Evolutionary conservation across 2,329 filamentous ascomycete species (phyloP), one percentile per base, ranked within the genome.

Genomic region (Diaporthe velutina): DNA sequence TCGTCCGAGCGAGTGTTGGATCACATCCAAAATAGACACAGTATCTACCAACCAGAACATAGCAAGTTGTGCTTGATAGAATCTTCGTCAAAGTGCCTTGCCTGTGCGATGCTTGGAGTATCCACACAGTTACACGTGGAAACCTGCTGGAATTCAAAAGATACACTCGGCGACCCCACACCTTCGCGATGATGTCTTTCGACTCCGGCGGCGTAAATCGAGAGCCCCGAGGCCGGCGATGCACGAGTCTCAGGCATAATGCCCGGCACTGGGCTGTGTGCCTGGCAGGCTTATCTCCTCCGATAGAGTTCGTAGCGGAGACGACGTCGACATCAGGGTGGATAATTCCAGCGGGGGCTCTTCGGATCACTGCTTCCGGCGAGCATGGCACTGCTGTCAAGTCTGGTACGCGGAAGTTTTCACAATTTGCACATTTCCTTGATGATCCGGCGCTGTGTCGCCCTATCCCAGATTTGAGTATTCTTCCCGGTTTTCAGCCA

Each of bases 221-320:
- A 54, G 45, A 8, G n/a, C 12, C 48, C 4, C n/a, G 19, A 38
- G 35, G 30, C 35, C 35, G 33, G 45, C 15, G 48, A 25, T 4
- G 15, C n/a, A n/a, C n/a, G n/a, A 22, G 22, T 22, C 48, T n/a
- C 28, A 19, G 22, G 22, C 3, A 15, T 68, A 15, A 25, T 54
- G 4, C 15, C 64, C 22, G n/a, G 33, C 13, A 25, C 48, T 54
- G 64, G 33, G 64, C 35, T 45, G 50, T 33, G 40, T 54, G 13
- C 52, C 9, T n/a, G 48, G 50, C 50, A 67, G 48, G 45, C 25
- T 38, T 58, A 48, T 54, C 33, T 28, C 60, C 15, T 64, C 64
- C 64, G 64, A 68, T 68, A 68, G 33, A 68, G 48, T 68, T 68
- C 48, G 33, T 10, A 28, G 64, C 48, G 48, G 64, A 68, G 64